phyloP scores from a whole-genome alignment of 1,284 basidiomycete species.

The Sporisorium graminicola region DNA sequence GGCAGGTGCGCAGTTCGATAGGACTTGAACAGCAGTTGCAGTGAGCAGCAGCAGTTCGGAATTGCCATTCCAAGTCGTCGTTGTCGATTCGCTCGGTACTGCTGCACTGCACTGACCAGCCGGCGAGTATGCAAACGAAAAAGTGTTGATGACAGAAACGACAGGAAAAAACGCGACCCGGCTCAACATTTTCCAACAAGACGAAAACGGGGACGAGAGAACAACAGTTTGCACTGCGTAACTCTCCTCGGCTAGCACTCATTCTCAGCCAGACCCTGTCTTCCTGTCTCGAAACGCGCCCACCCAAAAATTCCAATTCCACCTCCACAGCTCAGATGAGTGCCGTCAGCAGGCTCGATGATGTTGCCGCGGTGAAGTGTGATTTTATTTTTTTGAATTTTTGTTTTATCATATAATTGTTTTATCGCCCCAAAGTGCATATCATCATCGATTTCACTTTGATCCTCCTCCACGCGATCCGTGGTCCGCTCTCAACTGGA shows the following conservation, averaged over 20 bases:
- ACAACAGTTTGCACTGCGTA: background rate
- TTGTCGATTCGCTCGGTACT: slow-evolving; percentile 12
- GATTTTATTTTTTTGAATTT: background rate
- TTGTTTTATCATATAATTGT: background rate
- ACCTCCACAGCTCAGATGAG: slow-evolving; percentile 5
- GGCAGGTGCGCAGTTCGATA: background rate
- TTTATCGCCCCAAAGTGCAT: background rate
- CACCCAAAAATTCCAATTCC: background rate
- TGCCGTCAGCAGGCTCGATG: background rate
- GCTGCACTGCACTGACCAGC: slow-evolving; percentile 30
- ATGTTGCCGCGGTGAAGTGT: background rate
- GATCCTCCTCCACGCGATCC: slow-evolving; percentile 4
- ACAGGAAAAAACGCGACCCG: background rate
- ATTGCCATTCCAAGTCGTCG: slow-evolving; percentile 4
- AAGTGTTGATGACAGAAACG: slow-evolving; percentile 7
- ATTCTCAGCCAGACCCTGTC: slow-evolving; percentile 9
- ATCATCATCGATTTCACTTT: slow-evolving; percentile 2
- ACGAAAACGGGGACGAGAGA: background rate
- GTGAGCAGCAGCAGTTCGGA: no score
- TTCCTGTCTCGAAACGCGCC: background rate
- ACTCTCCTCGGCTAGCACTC: background rate
- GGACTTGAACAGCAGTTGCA: background rate
- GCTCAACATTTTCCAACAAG: slow-evolving; percentile 39
- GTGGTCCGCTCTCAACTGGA: no score
- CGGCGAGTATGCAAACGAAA: background rate